Conservation (phyloP, 176 grass and related monocot genomes). For the Lolium multiflorum region DNA sequence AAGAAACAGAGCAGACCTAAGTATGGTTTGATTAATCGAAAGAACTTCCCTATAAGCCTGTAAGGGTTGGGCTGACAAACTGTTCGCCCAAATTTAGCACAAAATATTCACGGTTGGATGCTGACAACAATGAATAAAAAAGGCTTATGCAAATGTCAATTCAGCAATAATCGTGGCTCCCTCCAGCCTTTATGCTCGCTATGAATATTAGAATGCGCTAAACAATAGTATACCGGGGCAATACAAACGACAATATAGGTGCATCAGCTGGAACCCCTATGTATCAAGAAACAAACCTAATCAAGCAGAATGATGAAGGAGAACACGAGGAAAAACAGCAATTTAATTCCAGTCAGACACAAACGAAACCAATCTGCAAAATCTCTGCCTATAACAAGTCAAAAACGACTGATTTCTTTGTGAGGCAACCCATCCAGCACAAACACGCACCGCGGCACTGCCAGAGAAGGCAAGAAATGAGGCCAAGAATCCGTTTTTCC, state of each 20-base stretch:
- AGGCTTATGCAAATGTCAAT: slow-evolving; percentile 5
- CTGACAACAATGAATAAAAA: not conserved
- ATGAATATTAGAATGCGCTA: not conserved
- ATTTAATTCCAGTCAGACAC: not conserved
- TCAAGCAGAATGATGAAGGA: not conserved
- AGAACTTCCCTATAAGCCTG: no score
- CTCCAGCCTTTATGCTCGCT: not conserved
- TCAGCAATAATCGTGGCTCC: not conserved
- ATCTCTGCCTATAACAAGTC: not conserved
- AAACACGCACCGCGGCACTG: not conserved
- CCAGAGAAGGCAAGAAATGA: not conserved
- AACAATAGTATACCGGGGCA: not conserved
- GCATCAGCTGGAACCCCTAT: not conserved
- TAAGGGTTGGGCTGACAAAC: no score
- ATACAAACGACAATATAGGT: not conserved
- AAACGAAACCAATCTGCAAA: not conserved
- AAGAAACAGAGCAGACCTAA: no score
- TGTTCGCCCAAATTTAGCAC: not conserved
- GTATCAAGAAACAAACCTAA: not conserved
- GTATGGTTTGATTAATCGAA: no score
- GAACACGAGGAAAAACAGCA: not conserved
- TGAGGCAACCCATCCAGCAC: not conserved
- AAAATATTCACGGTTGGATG: not conserved
- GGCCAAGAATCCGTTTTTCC: not conserved
- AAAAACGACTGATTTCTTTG: not conserved